Evolutionary conservation across 202 grass and related monocot species (phyloP).

Genomic region (Bolboschoenoplectus hybrid): DNA sequence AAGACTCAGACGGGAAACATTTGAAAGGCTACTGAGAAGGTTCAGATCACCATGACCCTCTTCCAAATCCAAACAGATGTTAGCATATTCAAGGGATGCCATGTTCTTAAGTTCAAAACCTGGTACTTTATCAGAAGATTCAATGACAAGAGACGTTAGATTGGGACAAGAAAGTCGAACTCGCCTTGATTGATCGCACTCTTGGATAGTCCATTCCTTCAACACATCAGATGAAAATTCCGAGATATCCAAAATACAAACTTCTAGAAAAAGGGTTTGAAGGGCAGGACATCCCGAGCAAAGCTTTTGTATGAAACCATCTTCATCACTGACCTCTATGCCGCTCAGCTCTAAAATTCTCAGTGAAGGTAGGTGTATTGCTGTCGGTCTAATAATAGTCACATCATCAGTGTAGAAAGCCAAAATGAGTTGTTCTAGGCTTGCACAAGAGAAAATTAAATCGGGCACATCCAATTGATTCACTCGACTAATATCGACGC

Average conservation of each 20-base stretch:
- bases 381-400: background rate
- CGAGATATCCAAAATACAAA: background rate
- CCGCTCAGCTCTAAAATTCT: background rate
- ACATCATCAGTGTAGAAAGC: background rate
- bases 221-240: slow-evolving; percentile 3
- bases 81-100: background rate
- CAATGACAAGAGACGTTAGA: background rate
- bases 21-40: background rate
- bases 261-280: background rate
- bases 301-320: background rate
- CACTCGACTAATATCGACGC: background rate
- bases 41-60: background rate
- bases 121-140: background rate
- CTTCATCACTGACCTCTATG: background rate
- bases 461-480: background rate
- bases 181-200: background rate
- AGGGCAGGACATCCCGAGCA: background rate
- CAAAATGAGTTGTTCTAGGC: background rate
- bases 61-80: background rate
- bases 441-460: slow-evolving; percentile 23
- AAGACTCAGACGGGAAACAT: background rate
- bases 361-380: slow-evolving; percentile 12
- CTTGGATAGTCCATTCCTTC: background rate
- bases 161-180: background rate
- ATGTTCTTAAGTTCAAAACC: background rate